phyloP scores from a whole-genome alignment of 1,284 basidiomycete species.

The Pholiota adiposa region DNA sequence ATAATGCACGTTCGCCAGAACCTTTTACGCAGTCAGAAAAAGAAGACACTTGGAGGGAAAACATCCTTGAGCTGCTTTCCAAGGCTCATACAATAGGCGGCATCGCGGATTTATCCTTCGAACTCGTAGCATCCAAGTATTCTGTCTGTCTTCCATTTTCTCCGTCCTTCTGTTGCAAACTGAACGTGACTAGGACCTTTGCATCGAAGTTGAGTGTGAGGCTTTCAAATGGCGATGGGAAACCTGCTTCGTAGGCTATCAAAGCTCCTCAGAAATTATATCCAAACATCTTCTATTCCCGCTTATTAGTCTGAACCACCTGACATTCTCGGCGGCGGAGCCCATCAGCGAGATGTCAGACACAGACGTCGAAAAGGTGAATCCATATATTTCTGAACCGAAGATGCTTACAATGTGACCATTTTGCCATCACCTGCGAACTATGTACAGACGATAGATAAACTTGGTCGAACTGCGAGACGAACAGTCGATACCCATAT shows the following conservation, averaged over 20 bases:
- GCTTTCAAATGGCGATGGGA: slow-evolving; percentile 81
- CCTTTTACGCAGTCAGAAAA: slow-evolving; percentile 36
- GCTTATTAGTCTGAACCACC: slow-evolving; percentile 68
- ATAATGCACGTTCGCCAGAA: slow-evolving; percentile 43
- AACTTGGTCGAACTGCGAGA: slow-evolving; percentile 65
- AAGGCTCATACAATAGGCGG: slow-evolving; percentile 62
- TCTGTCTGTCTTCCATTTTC: slow-evolving; percentile 47
- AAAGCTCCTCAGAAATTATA: slow-evolving; percentile 66
- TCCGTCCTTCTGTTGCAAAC: not conserved
- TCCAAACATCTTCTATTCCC: slow-evolving; percentile 78
- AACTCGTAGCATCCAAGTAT: slow-evolving; percentile 57
- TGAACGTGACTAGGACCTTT: slow-evolving; percentile 56
- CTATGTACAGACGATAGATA: slow-evolving; percentile 61
- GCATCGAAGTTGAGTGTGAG: slow-evolving; percentile 60
- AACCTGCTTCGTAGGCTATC: slow-evolving; percentile 63
- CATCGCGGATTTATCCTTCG: slow-evolving; percentile 60
- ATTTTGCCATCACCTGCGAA: not conserved
- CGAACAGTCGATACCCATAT: slow-evolving; percentile 72
- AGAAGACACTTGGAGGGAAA: slow-evolving; percentile 62
- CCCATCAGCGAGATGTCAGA: slow-evolving; percentile 56
- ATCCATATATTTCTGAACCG: not conserved
- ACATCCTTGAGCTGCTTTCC: slow-evolving; percentile 54
- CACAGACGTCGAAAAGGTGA: slow-evolving; percentile 68
- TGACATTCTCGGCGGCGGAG: slow-evolving; percentile 66
- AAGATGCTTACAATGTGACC: not conserved